Evolutionary conservation across 495 filamentous ascomycete species (phyloP), one percentile per base, ranked within the genome.

Genomic region (Aspergillus haitiensis): DNA sequence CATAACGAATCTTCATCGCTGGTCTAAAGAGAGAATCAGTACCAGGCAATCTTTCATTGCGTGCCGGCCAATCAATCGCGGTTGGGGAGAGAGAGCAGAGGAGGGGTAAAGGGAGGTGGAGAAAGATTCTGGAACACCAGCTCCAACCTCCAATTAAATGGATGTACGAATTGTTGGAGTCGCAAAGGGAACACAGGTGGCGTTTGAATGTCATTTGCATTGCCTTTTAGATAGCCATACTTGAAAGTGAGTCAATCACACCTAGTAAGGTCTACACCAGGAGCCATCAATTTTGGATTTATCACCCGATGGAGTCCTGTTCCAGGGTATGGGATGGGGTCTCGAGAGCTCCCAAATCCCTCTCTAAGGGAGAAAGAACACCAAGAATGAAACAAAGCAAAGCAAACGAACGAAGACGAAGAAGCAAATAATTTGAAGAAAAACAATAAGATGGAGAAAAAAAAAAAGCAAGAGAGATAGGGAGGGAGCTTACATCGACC

Each of bases 1-100:
- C 65, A 72, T 54, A 73, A 50, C 3, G 70, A 73, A 53, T 79
- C 77, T 15, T 77, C 74, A 48, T 78, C 76, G 56, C 72, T 77
- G 39, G 70, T 75, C 75, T 78, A 58, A 18, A n/a, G 16, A 18
- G 34, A 44, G 55, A 34, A 51, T 51, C 12, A 13, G 21, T 12
- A 31, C 34, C 21, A 51, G 48, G 54, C 35, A 47, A 31, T 32
- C 32, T 13, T 56, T 51, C 48, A 21, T 51, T 11, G 21, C 48
- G 48, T 33, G 9, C 48, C 21, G 48, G 47, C 18, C 4, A 33
- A 12, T 21, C 9, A 18, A 16, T n/a, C 15, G 37, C n/a, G 48
- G 18, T 7, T 51, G 48, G 32, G 40, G 33, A 39, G 27, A 13
- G 48, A 50, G 4, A 34, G 37, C n/a, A 33, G 48, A 27, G 39